phyloP scores from a whole-genome alignment of 2,329 filamentous ascomycete species.

The Xylariaceae sp. region DNA sequence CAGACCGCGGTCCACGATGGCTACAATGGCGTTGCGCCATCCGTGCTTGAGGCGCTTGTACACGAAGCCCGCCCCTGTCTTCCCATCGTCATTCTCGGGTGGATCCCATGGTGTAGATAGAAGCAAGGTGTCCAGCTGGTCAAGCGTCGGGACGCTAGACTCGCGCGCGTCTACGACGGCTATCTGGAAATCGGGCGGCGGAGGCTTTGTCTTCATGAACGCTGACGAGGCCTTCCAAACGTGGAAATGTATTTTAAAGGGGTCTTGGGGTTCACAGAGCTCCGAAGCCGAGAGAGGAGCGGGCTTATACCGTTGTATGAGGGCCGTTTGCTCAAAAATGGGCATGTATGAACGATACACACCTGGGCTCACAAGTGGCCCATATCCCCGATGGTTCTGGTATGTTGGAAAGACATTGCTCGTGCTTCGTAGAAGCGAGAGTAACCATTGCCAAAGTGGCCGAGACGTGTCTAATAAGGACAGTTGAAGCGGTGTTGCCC shows the following conservation, averaged over 20 bases:
- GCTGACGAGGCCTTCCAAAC: conserved; percentile 68
- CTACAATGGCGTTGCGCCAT: conserved; percentile 75
- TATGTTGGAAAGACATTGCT: conserved; percentile 16
- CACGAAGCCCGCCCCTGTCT: conserved; percentile 40
- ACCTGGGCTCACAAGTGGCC: conserved; percentile 57
- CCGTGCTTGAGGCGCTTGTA: conserved; percentile 81
- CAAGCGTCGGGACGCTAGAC: conserved; percentile 64
- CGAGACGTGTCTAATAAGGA: conserved; percentile 17
- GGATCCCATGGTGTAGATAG: conserved; percentile 67
- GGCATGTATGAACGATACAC: conserved; percentile 60
- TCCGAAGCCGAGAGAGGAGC: conserved; percentile 27
- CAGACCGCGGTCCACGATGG: conserved; percentile 83
- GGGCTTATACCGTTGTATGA: conserved; percentile 67
- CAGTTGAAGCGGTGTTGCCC: conserved; percentile 47
- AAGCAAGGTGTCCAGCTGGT: conserved; percentile 65
- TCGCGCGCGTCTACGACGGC: conserved; percentile 73
- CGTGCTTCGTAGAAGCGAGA: conserved; percentile 38
- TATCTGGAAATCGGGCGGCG: conserved; percentile 75
- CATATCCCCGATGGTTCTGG: conserved; percentile 35
- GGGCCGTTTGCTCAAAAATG: conserved; percentile 69
- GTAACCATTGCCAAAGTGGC: conserved; percentile 49
- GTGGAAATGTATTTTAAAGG: conserved; percentile 71
- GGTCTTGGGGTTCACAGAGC: conserved; percentile 34
- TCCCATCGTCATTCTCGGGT: conserved; percentile 43
- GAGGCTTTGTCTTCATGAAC: conserved; percentile 76